Conservation (phyloP, 2,329 filamentous ascomycete genomes). For the Coniochaeta ligniaria region DNA sequence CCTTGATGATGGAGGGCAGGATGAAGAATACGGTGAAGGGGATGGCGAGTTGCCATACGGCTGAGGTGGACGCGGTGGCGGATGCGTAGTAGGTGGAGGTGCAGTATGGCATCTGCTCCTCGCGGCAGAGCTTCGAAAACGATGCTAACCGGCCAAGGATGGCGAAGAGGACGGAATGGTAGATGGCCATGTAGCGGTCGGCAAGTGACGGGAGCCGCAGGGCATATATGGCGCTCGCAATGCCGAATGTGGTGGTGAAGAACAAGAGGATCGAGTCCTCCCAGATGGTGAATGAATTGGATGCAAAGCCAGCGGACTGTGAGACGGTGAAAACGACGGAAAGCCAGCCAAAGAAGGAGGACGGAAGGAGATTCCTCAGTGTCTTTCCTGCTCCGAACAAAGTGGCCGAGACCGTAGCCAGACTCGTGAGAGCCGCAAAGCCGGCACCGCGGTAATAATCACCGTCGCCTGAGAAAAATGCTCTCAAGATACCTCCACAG, state of each 20-base stretch:
- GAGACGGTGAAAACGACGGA: conserved; percentile 73
- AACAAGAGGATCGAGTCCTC: conserved; percentile 92
- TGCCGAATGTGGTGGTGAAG: conserved; percentile 81
- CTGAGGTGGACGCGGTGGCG: conserved; percentile 83
- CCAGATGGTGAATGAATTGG: conserved; percentile 98
- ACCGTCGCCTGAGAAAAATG: conserved; percentile 25
- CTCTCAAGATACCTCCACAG: conserved; percentile 20
- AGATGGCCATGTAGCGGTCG: conserved; percentile 70
- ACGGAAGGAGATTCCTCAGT: conserved; percentile 53
- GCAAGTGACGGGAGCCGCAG: conserved; percentile 60
- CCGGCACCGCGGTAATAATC: conserved; percentile 34
- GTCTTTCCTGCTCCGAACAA: conserved; percentile 36
- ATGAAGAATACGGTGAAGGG: conserved; percentile 66
- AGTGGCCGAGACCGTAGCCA: conserved; percentile 28
- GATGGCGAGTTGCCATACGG: conserved; percentile 79
- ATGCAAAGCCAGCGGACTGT: conserved; percentile 89
- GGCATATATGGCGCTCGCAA: conserved; percentile 67
- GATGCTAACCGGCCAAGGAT: conserved; percentile 73
- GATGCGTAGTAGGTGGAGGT: conserved; percentile 94
- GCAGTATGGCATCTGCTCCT: conserved; percentile 98
- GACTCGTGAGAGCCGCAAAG: conserved; percentile 37
- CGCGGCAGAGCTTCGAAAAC: conserved; percentile 85
- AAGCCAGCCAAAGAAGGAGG: conserved; percentile 83
- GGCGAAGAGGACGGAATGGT: conserved; percentile 80
- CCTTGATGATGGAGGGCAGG: conserved; percentile 69